These are phyloP conservation scores for Cylindrodendrum hubeiense DNA, from an alignment of 2,329 filamentous ascomycete genomes.

Conservation along the genomic window DNA sequence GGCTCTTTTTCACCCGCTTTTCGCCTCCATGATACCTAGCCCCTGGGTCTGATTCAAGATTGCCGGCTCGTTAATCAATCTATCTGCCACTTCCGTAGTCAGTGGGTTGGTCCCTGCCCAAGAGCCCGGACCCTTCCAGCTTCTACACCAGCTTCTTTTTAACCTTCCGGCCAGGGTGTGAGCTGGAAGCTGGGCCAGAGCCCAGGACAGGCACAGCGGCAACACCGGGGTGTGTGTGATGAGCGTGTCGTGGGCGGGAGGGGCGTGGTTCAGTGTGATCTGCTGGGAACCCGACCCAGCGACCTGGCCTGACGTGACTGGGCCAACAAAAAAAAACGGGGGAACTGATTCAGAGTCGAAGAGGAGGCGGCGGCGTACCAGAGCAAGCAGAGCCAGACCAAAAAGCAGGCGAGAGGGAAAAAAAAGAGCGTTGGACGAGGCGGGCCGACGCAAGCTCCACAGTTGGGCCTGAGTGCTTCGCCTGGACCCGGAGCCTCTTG, in stretches of 20 bases:
- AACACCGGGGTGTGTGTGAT: slow-evolving; percentile 27
- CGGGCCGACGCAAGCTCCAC: slow-evolving; percentile 44
- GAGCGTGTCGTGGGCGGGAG: slow-evolving; percentile 8
- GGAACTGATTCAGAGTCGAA: slow-evolving; percentile 23
- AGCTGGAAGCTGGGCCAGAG: background rate
- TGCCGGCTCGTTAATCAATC: slow-evolving; percentile 31
- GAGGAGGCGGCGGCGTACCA: slow-evolving; percentile 14
- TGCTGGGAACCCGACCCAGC: slow-evolving; percentile 24
- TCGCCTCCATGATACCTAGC: background rate
- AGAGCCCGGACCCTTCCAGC: slow-evolving; percentile 29
- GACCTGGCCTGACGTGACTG: slow-evolving; percentile 36
- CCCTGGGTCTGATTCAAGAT: slow-evolving; percentile 16
- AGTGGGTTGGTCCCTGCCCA: slow-evolving; percentile 24
- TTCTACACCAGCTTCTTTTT: slow-evolving; percentile 32
- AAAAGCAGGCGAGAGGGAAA: slow-evolving; percentile 27
- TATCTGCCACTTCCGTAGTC: slow-evolving; percentile 13
- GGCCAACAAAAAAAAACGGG: slow-evolving; percentile 26
- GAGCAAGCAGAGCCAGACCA: slow-evolving; percentile 27
- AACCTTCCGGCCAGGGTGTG: slow-evolving; percentile 25
- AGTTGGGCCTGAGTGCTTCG: slow-evolving; percentile 54
- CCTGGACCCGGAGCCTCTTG: slow-evolving; percentile 37
- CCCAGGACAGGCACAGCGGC: slow-evolving; percentile 2
- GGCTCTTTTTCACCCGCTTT: background rate
- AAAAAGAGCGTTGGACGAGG: slow-evolving; percentile 40
- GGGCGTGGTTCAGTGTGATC: slow-evolving; percentile 23